Conservation (phyloP, 495 filamentous ascomycete species). For the Pseudevernia furfuracea region DNA sequence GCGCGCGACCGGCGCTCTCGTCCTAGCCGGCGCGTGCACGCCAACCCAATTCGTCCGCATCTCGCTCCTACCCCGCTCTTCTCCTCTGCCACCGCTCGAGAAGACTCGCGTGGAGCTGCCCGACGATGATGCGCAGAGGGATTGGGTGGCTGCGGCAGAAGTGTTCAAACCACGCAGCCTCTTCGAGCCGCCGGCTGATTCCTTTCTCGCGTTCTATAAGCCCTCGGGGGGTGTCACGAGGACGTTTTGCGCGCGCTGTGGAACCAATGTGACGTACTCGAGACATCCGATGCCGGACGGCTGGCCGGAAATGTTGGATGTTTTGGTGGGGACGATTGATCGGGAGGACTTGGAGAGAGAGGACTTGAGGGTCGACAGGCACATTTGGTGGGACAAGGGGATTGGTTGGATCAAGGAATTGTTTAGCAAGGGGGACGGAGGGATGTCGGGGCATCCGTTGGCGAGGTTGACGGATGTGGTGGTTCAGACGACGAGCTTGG, state of each 20-base stretch:
- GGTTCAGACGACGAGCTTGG: too few species aligned
- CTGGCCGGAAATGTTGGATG: slow-evolving; percentile 20
- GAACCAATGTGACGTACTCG: slow-evolving; percentile 21
- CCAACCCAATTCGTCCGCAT: slow-evolving; percentile 20
- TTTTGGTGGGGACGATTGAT: slow-evolving; percentile 22
- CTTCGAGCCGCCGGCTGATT: not conserved
- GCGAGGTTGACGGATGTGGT: too few species aligned
- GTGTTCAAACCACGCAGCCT: not conserved
- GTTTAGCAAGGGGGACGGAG: slow-evolving; percentile 11
- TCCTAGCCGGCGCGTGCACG: slow-evolving; percentile 18
- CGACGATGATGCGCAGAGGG: not conserved
- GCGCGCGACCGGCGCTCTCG: slow-evolving; percentile 22
- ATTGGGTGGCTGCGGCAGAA: not conserved
- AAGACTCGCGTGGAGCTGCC: not conserved
- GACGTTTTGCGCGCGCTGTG: slow-evolving; percentile 26
- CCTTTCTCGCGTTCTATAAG: slow-evolving; percentile 13
- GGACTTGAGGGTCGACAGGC: slow-evolving; percentile 21
- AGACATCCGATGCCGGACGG: slow-evolving; percentile 9
- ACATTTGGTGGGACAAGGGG: slow-evolving; percentile 22
- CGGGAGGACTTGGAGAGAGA: slow-evolving; percentile 18
- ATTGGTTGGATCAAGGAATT: slow-evolving; percentile 22
- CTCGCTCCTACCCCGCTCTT: slow-evolving; percentile 9
- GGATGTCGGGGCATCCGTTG: not conserved
- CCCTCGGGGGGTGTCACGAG: slow-evolving; percentile 12
- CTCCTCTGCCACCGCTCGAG: slow-evolving; percentile 2